Conservation (phyloP, 257 asterid genomes). For the Lavandula angustifolia region DNA sequence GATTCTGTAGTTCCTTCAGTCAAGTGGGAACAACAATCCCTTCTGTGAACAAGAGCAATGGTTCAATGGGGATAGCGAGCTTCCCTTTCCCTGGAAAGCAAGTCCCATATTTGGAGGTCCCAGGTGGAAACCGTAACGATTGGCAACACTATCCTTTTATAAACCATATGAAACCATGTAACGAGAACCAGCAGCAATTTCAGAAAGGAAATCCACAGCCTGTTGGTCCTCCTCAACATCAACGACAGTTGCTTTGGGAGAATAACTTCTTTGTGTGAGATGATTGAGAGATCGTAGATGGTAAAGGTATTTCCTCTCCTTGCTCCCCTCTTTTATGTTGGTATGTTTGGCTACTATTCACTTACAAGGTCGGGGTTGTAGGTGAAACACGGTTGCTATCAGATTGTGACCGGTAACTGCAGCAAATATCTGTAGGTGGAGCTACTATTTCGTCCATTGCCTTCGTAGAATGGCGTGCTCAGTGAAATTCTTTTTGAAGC, state of each 20-base stretch:
- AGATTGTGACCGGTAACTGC: conserved; percentile 53
- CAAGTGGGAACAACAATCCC: conserved; percentile 41
- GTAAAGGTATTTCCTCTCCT: conserved; percentile 31
- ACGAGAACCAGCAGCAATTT: conserved; percentile 60
- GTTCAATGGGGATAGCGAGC: conserved; percentile 47
- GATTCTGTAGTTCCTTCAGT: conserved; percentile 46
- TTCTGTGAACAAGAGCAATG: conserved; percentile 43
- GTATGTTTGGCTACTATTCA: conserved; percentile 6
- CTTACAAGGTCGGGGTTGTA: background rate
- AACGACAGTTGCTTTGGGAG: conserved; percentile 66
- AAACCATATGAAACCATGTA: conserved; percentile 46
- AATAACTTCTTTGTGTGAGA: conserved; percentile 72
- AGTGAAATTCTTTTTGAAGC: conserved; percentile 57
- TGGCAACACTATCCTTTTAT: conserved; percentile 49
- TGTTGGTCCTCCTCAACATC: conserved; percentile 53
- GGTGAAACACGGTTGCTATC: conserved; percentile 14
- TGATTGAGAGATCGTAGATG: conserved; percentile 43
- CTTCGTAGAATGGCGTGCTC: conserved; percentile 58
- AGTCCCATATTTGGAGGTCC: conserved; percentile 43
- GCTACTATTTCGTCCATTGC: conserved; percentile 61
- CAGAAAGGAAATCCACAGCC: conserved; percentile 58
- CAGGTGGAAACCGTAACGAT: conserved; percentile 47
- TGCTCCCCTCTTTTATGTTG: background rate
- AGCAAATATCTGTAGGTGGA: conserved; percentile 47
- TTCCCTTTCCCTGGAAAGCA: conserved; percentile 93